Evolutionary conservation across 202 grass and related monocot species (phyloP), one percentile per base, ranked within the genome.

Genomic region (Setaria viridis): DNA sequence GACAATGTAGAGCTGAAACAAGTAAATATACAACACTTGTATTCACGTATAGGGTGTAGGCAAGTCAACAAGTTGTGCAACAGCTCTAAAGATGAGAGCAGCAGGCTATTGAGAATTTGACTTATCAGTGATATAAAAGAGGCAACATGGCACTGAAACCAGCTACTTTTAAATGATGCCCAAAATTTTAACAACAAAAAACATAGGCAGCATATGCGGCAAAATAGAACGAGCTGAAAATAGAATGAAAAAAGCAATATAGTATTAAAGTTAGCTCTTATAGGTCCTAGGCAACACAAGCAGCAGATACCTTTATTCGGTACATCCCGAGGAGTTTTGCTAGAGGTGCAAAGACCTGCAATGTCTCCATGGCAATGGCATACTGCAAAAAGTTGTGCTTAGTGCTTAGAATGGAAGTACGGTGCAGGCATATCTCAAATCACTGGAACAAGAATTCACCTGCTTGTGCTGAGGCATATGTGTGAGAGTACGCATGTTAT

Each of bases 291-390:
- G 58, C 6, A 70, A 85, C 64, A 82, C 37, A 62, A 70, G 9
- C 41, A 84, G 62, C 12, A 81, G 34, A 86, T 89, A 99, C 96
- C 96, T 99, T 99, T 86, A 99, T 99, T 88, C 85, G 90, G 83
- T 99, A 99, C 93, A 99, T 99, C 67, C 96, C 96, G 66, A 99
- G 86, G 85, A 95, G 93, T 91, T 96, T 99, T 54, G 96, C 96
- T 85, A 99, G 87, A 77, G 96, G 96, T 37, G 96, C 96, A 90
- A 99, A 99, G 57, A 99, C 96, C 87, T 99, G 89, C 72, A 92
- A 80, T 66, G 96, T 99, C 84, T 99, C 96, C 74, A 83, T 85
- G 58, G 96, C 90, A 20, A 99, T 99, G 69, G 88, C 85, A 78
- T 78, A 86, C 96, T 99, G 87, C 56, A 91, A 88, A 81, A n/a